Evolutionary conservation across 345 rosid species (phyloP).

Genomic region (Rubroshorea leprosula): DNA sequence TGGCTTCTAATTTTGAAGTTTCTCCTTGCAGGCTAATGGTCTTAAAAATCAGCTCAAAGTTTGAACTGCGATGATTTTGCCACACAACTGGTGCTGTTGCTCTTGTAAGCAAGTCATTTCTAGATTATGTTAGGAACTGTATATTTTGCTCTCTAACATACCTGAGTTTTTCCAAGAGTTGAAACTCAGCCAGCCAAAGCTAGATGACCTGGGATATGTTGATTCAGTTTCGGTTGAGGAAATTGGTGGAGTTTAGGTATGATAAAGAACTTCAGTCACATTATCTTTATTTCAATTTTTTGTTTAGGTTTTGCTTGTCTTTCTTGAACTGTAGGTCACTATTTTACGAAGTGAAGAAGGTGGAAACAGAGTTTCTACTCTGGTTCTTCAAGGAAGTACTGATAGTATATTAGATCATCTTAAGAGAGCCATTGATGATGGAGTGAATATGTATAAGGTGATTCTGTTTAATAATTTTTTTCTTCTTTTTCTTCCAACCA

Average conservation of each 20-base stretch:
- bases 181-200: conserved; percentile 82
- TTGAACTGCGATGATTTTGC: conserved; percentile 92
- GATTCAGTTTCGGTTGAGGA: conserved; percentile 93
- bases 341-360: conserved; percentile 88
- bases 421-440: conserved; percentile 99
- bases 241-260: conserved; percentile 92
- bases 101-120: conserved; percentile 39
- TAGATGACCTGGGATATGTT: conserved; percentile 65
- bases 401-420: conserved; percentile 95
- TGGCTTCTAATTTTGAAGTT: conserved; percentile 12
- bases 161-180: conserved; percentile 37
- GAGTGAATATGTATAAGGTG: conserved; percentile 98
- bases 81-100: conserved; percentile 90
- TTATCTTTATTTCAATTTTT: not conserved
- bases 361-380: conserved; percentile 80
- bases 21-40: conserved; percentile 77
- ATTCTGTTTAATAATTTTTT: conserved; percentile 11
- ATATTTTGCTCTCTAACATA: conserved; percentile 15
- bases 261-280: not conserved
- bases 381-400: conserved; percentile 92
- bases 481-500: not conserved
- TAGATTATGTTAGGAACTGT: conserved; percentile 1
- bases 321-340: conserved; percentile 34
- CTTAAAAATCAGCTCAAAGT: conserved; percentile 94
- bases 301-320: not conserved